These are phyloP conservation scores for Penicillium soppii DNA, from an alignment of 495 filamentous ascomycete species.

Conservation along the genomic window DNA sequence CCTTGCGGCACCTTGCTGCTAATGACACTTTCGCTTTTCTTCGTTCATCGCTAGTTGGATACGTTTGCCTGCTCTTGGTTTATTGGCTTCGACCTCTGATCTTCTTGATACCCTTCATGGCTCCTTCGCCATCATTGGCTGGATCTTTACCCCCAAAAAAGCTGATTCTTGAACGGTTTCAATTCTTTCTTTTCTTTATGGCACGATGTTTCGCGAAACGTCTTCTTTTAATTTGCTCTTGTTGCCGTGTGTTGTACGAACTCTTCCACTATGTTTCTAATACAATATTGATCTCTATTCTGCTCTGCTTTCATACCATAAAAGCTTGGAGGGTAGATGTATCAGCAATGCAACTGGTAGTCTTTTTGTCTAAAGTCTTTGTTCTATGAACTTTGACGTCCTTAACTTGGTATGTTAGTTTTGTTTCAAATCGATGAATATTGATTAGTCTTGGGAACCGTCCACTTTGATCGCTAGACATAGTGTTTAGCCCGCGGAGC, in stretches of 20 bases:
- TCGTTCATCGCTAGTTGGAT: constrained; percentile 1
- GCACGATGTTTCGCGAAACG: constrained; percentile 15
- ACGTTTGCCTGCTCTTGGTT: neutral
- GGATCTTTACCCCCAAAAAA: constrained; percentile 26
- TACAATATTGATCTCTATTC: constrained; percentile 13
- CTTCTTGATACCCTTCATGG: constrained; percentile 49
- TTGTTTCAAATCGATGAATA: too few species aligned
- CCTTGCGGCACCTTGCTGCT: neutral
- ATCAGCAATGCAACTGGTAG: neutral
- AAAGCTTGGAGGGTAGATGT: neutral
- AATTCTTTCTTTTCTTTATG: constrained; percentile 11
- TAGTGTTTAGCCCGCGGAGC: too few species aligned
- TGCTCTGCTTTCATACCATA: constrained; percentile 4
- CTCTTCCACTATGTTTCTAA: constrained; percentile 27
- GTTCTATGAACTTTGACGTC: too few species aligned
- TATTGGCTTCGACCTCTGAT: constrained; percentile 31
- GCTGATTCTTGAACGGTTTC: constrained; percentile 18
- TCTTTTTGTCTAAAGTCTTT: neutral
- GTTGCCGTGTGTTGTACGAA: constrained; percentile 24
- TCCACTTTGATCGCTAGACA: too few species aligned
- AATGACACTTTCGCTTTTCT: neutral
- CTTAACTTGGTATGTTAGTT: too few species aligned
- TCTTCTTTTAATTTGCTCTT: constrained; percentile 20
- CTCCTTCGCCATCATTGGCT: constrained; percentile 38
- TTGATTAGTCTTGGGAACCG: too few species aligned